Evolutionary conservation across 352 stramenopile species (phyloP).

Genomic region (Phytopythium delawarense): DNA sequence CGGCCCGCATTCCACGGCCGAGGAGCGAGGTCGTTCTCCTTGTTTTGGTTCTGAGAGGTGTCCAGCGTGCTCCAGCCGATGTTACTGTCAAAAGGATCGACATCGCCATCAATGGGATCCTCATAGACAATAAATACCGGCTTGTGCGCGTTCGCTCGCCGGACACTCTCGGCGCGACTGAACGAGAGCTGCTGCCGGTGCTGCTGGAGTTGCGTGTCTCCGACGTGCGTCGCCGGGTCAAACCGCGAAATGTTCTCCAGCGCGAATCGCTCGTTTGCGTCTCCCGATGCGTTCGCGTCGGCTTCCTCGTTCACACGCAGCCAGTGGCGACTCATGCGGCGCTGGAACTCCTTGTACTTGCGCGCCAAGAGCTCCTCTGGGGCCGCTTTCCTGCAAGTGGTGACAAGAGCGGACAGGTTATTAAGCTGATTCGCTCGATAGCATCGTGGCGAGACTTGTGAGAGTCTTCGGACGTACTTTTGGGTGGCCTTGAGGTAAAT

Average conservation of each 20-base stretch:
- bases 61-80: constrained; percentile 67
- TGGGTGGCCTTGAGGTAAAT: constrained; percentile 84
- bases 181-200: constrained; percentile 63
- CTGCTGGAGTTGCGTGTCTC: constrained; percentile 49
- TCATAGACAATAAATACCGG: constrained; percentile 85
- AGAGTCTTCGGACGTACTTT: constrained; percentile 45
- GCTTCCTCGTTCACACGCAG: constrained; percentile 55
- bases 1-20: constrained; percentile 38
- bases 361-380: constrained; percentile 59
- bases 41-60: constrained; percentile 68
- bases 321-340: constrained; percentile 81
- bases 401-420: not conserved
- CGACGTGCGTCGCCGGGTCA: constrained; percentile 32
- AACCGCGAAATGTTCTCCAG: constrained; percentile 59
- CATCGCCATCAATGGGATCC: constrained; percentile 44
- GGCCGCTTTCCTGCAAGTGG: constrained; percentile 48
- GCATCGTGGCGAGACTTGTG: not conserved
- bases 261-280: constrained; percentile 50
- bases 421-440: not conserved
- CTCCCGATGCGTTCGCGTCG: constrained; percentile 15
- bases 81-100: constrained; percentile 57
- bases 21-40: constrained; percentile 63
- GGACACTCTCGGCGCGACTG: constrained; percentile 45
- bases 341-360: constrained; percentile 84
- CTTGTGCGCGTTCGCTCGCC: constrained; percentile 65